These are phyloP conservation scores for Flaveria ramosissima DNA, from an alignment of 129 eudicot species.

Conservation along the genomic window DNA sequence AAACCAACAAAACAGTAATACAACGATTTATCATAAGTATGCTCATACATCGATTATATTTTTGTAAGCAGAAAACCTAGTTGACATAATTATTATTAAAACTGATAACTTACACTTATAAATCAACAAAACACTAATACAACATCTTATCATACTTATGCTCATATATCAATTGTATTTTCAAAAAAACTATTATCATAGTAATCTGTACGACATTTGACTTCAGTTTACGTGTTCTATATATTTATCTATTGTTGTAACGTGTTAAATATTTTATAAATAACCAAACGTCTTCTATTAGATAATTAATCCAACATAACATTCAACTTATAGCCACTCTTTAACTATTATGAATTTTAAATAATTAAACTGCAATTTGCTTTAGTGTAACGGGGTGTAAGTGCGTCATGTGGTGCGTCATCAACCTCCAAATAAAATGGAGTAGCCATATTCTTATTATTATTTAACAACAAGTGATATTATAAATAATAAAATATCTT, in stretches of 20 bases:
- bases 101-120: too few relatives aligned
- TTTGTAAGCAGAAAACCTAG: background rate
- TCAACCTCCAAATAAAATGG: slow-evolving; percentile 38
- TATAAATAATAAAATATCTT: background rate
- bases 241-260: background rate
- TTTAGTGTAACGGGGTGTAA: slow-evolving; percentile 26
- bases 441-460: slow-evolving; percentile 9
- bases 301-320: background rate
- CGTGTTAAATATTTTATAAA: background rate
- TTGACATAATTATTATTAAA: too few relatives aligned
- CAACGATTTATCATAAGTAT: background rate
- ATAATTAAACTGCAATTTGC: background rate
- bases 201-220: background rate
- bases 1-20: too few relatives aligned
- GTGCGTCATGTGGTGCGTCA: slow-evolving; percentile 43
- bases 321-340: slow-evolving; percentile 6
- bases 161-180: background rate
- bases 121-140: too few relatives aligned
- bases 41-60: background rate
- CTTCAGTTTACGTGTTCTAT: background rate
- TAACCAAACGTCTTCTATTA: background rate
- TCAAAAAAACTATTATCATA: background rate
- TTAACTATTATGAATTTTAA: background rate
- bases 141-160: background rate
- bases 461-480: slow-evolving; percentile 18